Base-by-base conservation (phyloP, 495 filamentous ascomycete species). In the Neurospora pannonica region DNA sequence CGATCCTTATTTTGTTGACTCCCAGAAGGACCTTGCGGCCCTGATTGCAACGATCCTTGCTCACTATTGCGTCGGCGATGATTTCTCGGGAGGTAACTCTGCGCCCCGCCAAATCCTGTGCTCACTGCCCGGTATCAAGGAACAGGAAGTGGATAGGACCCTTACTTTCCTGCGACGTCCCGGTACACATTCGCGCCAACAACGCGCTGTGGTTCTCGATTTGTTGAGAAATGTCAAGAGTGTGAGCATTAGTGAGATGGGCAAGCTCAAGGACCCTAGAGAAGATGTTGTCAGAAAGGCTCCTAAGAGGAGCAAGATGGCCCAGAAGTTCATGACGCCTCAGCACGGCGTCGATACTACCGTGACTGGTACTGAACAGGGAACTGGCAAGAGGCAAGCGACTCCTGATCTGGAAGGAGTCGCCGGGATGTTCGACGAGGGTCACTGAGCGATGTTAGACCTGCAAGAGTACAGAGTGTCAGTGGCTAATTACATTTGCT, bases 1-100 rank as follows among this genome's bases (percentile, higher is more conserved):
- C 81, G 96, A 98, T 72, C 89, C 94, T 1, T 98, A 98, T 79
- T 98, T 98, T 77, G 95, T 97, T 48, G 96, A 99, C 73, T 89
- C 95, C 78, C 96, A 99, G 78, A 97, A 94, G 81, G 96, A 98
- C 42, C 88, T 98, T 11, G 96, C 94, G 17, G 87, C 90, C 40
- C 87, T 97, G 5, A 97, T 99, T 76, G 94, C 94, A 2, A 88
- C 90, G 7, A 96, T 98, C 72, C 87, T 97, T 79, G 86, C 90
- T 6, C 84, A 91, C 31, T 97, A 97, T 79, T 67, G 28, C 54
- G 28, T 67, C 1, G 28, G 28, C 13, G 54, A 67, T 34, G 54
- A 67, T 1, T 8, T 67, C 54, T 89, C 86, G 7, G 83, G 85
- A 2, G 79, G 86, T 42, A 96, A 92, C 40, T 70, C 83, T 0